Percentiles rank a stretch among this genome's conserved stretches.
These are phyloP conservation scores for Penicillium concentricum DNA, from an alignment of 2,329 filamentous ascomycete species.

Conservation along the genomic window DNA sequence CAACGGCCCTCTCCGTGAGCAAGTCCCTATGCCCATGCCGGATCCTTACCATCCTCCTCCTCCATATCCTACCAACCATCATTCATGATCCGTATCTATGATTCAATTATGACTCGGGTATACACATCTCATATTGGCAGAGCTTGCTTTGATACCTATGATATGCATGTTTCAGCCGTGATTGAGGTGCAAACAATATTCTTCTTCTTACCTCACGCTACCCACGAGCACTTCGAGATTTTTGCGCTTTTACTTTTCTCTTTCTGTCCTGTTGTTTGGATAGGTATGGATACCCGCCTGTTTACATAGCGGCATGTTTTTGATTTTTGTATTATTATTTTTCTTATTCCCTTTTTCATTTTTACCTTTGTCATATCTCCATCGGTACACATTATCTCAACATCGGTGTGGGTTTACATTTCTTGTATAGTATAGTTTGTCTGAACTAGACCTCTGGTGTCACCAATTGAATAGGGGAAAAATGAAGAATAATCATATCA, in stretches of 20 bases:
- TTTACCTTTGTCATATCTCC: neutral
- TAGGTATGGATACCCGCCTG: conserved; percentile 24
- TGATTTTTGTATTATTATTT: conserved; percentile 1
- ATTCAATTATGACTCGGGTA: conserved; percentile 4
- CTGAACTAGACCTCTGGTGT: neutral
- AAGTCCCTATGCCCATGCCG: conserved; percentile 32
- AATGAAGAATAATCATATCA: neutral
- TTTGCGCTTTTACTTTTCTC: conserved; percentile 1
- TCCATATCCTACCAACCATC: conserved; percentile 23
- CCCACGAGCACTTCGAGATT: conserved; percentile 17
- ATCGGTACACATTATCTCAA: neutral
- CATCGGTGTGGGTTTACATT: neutral
- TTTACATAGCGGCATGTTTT: conserved; percentile 10
- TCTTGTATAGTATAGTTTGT: conserved; percentile 1
- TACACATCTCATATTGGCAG: neutral
- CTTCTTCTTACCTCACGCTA: conserved; percentile 18
- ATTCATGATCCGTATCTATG: conserved; percentile 11
- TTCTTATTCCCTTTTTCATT: conserved; percentile 3
- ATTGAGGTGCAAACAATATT: neutral
- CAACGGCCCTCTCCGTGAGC: conserved; percentile 28
- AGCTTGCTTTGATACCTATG: neutral
- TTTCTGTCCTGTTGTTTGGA: conserved; percentile 10
- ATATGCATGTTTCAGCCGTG: neutral
- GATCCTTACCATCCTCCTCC: conserved; percentile 32
- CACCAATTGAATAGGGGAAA: neutral